These are phyloP conservation scores for Cutaneotrichosporon sp. DNA, from an alignment of 1,284 basidiomycete species.

Conservation along the genomic window DNA sequence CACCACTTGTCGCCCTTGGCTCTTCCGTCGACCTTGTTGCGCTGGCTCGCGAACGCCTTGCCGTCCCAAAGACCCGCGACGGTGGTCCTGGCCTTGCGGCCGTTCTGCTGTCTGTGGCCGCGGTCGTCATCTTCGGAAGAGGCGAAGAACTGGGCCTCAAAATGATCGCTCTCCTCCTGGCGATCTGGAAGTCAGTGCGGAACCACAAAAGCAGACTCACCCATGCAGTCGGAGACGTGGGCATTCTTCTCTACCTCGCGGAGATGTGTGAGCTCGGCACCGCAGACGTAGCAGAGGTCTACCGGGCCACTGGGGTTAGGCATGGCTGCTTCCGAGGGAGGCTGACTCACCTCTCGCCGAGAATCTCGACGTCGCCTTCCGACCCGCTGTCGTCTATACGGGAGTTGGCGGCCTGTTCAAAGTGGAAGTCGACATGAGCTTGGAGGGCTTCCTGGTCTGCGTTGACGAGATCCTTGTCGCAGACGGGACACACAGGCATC, in stretches of 20 bases:
- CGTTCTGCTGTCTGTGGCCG: not conserved
- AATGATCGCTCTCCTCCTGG: constrained; percentile 2
- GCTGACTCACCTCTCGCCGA: constrained; percentile 7
- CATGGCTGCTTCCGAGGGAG: not conserved
- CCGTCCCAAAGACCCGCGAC: constrained; percentile 41
- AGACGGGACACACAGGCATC: constrained; percentile 39
- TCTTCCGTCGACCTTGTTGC: constrained; percentile 26
- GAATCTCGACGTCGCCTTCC: constrained; percentile 3
- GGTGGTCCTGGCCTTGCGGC: constrained; percentile 10
- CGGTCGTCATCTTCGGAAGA: constrained; percentile 1
- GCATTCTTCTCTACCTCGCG: constrained; percentile 19
- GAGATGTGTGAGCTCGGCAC: constrained; percentile 24
- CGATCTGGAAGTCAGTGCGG: not conserved
- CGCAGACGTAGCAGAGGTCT: constrained; percentile 34
- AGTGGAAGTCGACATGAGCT: constrained; percentile 45
- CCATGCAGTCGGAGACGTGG: constrained; percentile 38
- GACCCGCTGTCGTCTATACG: not conserved
- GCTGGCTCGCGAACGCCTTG: constrained; percentile 36
- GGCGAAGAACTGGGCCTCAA: constrained; percentile 3
- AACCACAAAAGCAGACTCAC: constrained; percentile 19
- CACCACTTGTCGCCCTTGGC: constrained; percentile 44
- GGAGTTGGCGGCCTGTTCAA: constrained; percentile 16
- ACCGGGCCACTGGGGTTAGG: not conserved
- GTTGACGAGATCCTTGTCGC: constrained; percentile 25
- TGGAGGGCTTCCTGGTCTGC: constrained; percentile 32